Evolutionary conservation across 371 early-diverging fungal genomes (phyloP).

Genomic region (Haplosporangium sp.): DNA sequence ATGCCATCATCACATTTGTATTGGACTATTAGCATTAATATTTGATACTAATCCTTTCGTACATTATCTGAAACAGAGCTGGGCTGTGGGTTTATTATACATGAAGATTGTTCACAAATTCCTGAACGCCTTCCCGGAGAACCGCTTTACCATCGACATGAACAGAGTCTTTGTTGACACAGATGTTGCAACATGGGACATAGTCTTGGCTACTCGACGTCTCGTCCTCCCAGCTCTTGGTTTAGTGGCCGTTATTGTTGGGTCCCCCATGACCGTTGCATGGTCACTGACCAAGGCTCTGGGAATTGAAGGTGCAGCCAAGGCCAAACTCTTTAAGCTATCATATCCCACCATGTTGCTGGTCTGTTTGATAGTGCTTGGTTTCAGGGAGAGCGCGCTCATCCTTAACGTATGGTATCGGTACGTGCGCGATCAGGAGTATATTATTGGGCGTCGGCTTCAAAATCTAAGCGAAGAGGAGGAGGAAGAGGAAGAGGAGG

Average conservation of each 20-base stretch:
- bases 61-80: constrained; percentile 52
- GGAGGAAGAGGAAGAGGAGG: background rate
- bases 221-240: constrained; percentile 19
- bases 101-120: constrained; percentile 64
- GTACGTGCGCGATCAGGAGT: constrained; percentile 70
- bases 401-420: constrained; percentile 61
- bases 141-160: constrained; percentile 55
- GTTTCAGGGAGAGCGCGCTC: constrained; percentile 47
- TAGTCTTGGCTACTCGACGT: constrained; percentile 9
- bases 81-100: constrained; percentile 70
- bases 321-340: constrained; percentile 48
- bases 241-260: background rate
- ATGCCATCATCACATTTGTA: background rate
- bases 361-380: constrained; percentile 29
- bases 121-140: constrained; percentile 60
- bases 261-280: constrained; percentile 18
- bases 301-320: constrained; percentile 21
- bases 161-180: constrained; percentile 36
- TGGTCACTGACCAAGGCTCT: background rate
- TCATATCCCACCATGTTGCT: constrained; percentile 58
- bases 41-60: background rate
- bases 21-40: background rate
- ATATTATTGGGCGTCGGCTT: constrained; percentile 70
- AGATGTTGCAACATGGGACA: constrained; percentile 25
- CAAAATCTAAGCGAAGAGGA: constrained; percentile 65